Base-by-base conservation (phyloP, 2,329 filamentous ascomycete genomes). In the Penicillium decumbens region DNA sequence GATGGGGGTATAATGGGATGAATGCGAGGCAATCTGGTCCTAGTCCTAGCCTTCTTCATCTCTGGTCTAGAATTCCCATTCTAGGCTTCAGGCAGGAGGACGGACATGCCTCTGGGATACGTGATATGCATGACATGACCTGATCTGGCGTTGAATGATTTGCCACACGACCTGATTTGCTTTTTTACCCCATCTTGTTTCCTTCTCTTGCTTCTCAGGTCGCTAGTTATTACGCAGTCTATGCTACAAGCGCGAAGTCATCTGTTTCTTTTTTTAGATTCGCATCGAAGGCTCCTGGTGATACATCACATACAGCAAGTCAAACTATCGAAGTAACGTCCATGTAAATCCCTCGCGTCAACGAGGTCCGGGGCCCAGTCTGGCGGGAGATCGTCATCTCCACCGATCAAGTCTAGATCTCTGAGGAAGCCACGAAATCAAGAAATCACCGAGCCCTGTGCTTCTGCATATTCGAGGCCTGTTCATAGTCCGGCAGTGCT, bases 1-100 rank as follows among this genome's bases (percentile, higher is more conserved):
- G 0, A 96, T 96, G 90, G 88, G 89, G 5, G 85, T 95, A 33
- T 95, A 77, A 77, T 43, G 30, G 25, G n/a, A 32, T 4, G 28
- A 4, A 12, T 29, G 12, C 10, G 18, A 18, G 23, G 40, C 12
- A 15, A 23, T 15, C 20, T 40, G 1, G 9, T 24, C 10, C 18
- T 13, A 40, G 12, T 12, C 15, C 2, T 32, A 12, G 28, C 20
- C 27, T 40, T 23, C 8, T 12, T 8, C 6, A 6, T 18, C 7
- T 12, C 30, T 23, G 2, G 20, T 23, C n/a, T 18, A 15, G 32
- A 33, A 18, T 18, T 3, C 32, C 4, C 32, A 18, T 18, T 18
- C n/a, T 7, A 27, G 25, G 24, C 5, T 41, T 25, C 32, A 7
- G 35, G 15, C 25, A 23, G 20, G 25, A 15, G 4, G 20, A 38